These are phyloP conservation scores for Coniochaeta sp. DNA, from an alignment of 2,329 filamentous ascomycete species.

Conservation along the genomic window DNA sequence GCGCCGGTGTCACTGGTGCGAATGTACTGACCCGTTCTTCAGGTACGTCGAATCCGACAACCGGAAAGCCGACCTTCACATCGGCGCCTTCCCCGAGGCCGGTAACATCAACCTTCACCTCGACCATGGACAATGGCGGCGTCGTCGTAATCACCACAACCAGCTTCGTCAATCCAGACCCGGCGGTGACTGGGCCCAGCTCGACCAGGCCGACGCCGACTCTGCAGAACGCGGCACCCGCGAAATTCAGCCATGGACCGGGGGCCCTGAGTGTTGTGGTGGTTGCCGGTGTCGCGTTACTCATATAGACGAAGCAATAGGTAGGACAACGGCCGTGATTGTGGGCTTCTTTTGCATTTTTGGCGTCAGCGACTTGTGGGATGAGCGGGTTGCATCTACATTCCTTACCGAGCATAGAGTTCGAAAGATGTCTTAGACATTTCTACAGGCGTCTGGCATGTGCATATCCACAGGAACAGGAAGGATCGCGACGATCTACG, in stretches of 20 bases:
- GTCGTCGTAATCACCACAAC: conserved; percentile 40
- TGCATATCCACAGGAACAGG: neutral
- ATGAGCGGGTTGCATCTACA: neutral
- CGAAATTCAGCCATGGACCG: neutral
- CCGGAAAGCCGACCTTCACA: conserved; percentile 16
- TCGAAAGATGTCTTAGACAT: neutral
- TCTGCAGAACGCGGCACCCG: conserved; percentile 20
- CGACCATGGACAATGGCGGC: conserved; percentile 35
- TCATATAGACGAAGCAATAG: conserved; percentile 6
- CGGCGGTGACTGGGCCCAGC: conserved; percentile 18
- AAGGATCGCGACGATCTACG: neutral
- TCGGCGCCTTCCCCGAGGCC: conserved; percentile 19
- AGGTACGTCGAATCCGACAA: conserved; percentile 19
- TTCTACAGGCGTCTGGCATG: neutral
- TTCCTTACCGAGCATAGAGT: neutral
- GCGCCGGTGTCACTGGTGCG: neutral
- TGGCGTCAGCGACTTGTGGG: neutral
- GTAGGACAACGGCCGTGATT: neutral
- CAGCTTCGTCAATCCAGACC: conserved; percentile 37
- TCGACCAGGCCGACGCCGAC: conserved; percentile 24
- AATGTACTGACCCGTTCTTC: neutral
- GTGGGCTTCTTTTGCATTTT: neutral
- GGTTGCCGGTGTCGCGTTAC: conserved; percentile 5
- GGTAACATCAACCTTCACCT: conserved; percentile 32
- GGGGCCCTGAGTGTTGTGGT: neutral